A percentile compares a stretch with the other conserved stretches of the same genome.
These are phyloP conservation scores for Anthracocystis walkeri DNA, from an alignment of 1,284 basidiomycete genomes.

Conservation along the genomic window DNA sequence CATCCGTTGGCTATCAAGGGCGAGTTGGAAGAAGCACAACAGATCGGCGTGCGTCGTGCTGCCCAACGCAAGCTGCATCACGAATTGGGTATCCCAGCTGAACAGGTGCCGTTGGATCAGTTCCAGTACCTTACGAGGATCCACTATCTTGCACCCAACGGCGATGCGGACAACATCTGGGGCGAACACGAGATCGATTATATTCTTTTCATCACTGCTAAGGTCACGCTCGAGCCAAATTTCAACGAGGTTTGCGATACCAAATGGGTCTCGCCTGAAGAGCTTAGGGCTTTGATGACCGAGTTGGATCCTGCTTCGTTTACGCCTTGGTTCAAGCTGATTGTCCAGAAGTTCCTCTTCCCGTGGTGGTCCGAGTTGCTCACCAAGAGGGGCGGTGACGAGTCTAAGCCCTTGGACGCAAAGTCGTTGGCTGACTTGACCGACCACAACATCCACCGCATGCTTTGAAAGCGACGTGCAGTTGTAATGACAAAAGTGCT, in stretches of 20 bases:
- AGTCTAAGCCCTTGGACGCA: conserved; percentile 54
- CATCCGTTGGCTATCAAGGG: conserved; percentile 83
- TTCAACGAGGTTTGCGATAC: conserved; percentile 90
- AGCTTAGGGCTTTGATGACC: conserved; percentile 90
- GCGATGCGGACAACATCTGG: conserved; percentile 80
- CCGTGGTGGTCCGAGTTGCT: conserved; percentile 97
- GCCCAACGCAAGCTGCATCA: conserved; percentile 95
- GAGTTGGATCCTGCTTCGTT: conserved; percentile 80
- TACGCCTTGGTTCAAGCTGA: conserved; percentile 99
- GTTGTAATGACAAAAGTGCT: neutral
- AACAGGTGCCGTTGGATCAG: conserved; percentile 80
- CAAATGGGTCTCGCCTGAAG: conserved; percentile 90
- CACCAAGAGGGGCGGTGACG: conserved; percentile 70
- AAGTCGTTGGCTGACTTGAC: conserved; percentile 54
- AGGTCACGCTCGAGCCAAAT: conserved; percentile 88
- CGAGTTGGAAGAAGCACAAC: conserved; percentile 79
- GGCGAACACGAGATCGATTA: conserved; percentile 99
- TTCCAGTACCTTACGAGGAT: conserved; percentile 97
- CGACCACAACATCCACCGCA: conserved; percentile 65
- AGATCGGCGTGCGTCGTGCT: conserved; percentile 82
- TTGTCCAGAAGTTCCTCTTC: conserved; percentile 94
- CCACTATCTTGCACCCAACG: conserved; percentile 93
- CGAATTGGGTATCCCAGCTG: conserved; percentile 89
- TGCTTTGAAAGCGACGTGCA: conserved; percentile 40
- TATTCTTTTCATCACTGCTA: conserved; percentile 91